Conservation (phyloP, 2,329 filamentous ascomycete genomes). For the Talaromyces sp. region DNA sequence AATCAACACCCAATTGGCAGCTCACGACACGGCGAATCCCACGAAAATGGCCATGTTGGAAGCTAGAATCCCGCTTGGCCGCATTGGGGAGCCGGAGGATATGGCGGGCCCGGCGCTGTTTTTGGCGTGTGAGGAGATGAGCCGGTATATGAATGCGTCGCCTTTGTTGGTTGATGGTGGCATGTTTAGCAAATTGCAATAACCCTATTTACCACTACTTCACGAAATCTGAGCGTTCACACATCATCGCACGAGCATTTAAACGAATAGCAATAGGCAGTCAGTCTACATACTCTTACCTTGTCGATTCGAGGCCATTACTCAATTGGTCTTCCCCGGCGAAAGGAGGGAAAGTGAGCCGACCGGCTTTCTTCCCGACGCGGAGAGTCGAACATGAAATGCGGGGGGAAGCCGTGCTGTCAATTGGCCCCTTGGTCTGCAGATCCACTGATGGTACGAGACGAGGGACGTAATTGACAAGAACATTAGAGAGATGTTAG, state of each 20-base stretch:
- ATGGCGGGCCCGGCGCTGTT: constrained; percentile 64
- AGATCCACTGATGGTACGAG: neutral
- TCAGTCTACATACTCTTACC: too few species aligned
- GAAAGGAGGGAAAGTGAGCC: neutral
- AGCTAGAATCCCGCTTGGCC: constrained; percentile 40
- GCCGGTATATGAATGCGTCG: constrained; percentile 21
- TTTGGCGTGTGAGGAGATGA: constrained; percentile 21
- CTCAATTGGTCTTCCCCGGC: too few species aligned
- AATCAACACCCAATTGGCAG: neutral
- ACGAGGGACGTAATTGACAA: too few species aligned
- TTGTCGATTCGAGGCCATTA: too few species aligned
- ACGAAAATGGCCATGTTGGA: neutral
- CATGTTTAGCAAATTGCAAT: neutral
- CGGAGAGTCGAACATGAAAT: neutral
- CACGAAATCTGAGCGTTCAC: neutral
- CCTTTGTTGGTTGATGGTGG: constrained; percentile 23
- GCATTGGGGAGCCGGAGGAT: constrained; percentile 63
- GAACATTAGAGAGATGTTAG: too few species aligned
- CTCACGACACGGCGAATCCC: neutral
- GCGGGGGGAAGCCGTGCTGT: neutral
- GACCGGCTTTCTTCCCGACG: neutral
- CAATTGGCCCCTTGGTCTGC: neutral
- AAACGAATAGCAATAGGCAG: too few species aligned
- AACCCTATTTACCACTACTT: too few species aligned
- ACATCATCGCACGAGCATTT: neutral